Percentiles rank a stretch among this genome's conserved stretches.
These are phyloP conservation scores for Hypoxylon sp. DNA, from an alignment of 2,329 filamentous ascomycete species.

Conservation along the genomic window DNA sequence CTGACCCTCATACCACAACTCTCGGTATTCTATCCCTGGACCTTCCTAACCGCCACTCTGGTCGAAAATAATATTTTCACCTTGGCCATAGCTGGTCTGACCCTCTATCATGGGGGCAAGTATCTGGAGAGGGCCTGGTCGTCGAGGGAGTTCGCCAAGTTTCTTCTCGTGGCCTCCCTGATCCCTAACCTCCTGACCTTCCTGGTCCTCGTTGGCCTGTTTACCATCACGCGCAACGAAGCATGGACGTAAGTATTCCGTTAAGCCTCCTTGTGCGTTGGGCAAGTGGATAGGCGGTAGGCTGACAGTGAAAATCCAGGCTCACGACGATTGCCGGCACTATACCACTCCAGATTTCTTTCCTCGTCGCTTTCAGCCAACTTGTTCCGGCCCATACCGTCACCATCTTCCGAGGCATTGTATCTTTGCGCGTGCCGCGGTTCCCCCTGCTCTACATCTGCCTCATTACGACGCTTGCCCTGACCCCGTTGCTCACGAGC, in stretches of 20 bases:
- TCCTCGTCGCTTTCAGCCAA: conserved; percentile 97
- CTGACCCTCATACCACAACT: conserved; percentile 84
- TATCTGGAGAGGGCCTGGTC: conserved; percentile 98
- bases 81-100: conserved; percentile 76
- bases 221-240: conserved; percentile 71
- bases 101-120: conserved; percentile 88
- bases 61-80: conserved; percentile 95
- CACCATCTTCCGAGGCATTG: conserved; percentile 84
- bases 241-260: conserved; percentile 69
- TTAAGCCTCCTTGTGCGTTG: neutral
- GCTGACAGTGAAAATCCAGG: conserved; percentile 52
- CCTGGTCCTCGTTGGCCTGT: conserved; percentile 75
- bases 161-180: conserved; percentile 77
- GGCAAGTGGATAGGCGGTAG: conserved; percentile 20
- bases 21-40: conserved; percentile 92
- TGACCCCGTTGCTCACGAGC: conserved; percentile 67
- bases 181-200: conserved; percentile 83
- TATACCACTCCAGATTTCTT: conserved; percentile 87
- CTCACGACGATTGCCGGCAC: conserved; percentile 86
- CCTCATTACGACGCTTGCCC: conserved; percentile 70
- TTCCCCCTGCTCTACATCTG: conserved; percentile 77
- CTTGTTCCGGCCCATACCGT: conserved; percentile 97
- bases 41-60: conserved; percentile 82
- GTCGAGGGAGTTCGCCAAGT: conserved; percentile 89
- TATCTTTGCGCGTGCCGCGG: conserved; percentile 84